phyloP scores from a whole-genome alignment of 2,329 filamentous ascomycete genomes.

The Dendryphion nanum region DNA sequence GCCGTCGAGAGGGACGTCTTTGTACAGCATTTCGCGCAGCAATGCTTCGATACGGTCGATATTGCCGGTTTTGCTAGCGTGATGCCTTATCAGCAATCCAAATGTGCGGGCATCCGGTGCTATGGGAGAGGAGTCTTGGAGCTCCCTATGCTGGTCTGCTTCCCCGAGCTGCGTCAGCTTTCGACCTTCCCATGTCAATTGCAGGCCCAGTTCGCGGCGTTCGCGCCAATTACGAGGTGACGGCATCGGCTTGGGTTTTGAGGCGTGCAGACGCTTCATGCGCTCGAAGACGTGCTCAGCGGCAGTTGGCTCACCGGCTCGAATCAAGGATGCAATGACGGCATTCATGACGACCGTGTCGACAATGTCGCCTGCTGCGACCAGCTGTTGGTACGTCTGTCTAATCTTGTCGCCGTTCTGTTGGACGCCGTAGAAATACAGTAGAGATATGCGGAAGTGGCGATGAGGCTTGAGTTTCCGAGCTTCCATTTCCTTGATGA shows the following conservation, averaged over 20 bases:
- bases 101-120: slow-evolving; percentile 78
- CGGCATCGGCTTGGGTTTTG: slow-evolving; percentile 18
- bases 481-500: slow-evolving; percentile 75
- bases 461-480: slow-evolving; percentile 70
- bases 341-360: slow-evolving; percentile 86
- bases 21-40: slow-evolving; percentile 76
- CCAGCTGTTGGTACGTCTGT: slow-evolving; percentile 75
- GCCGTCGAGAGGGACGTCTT: slow-evolving; percentile 65
- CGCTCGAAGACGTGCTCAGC: slow-evolving; percentile 79
- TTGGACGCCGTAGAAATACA: slow-evolving; percentile 78
- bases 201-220: slow-evolving; percentile 43
- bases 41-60: slow-evolving; percentile 68
- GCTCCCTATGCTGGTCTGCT: slow-evolving; percentile 54
- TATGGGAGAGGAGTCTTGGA: slow-evolving; percentile 67
- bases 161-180: slow-evolving; percentile 44
- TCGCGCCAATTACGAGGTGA: slow-evolving; percentile 39
- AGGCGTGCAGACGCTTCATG: slow-evolving; percentile 68
- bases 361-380: slow-evolving; percentile 82
- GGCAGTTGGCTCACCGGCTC: slow-evolving; percentile 70
- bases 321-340: slow-evolving; percentile 75
- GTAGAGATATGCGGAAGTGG: slow-evolving; percentile 76
- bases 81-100: slow-evolving; percentile 73
- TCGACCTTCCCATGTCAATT: slow-evolving; percentile 47
- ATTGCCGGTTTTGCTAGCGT: slow-evolving; percentile 67
- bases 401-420: slow-evolving; percentile 72